Evolutionary conservation across 768 basidiomycete genomes (phyloP), one percentile per base, ranked within the genome.

Genomic region (Ramaria sp.): DNA sequence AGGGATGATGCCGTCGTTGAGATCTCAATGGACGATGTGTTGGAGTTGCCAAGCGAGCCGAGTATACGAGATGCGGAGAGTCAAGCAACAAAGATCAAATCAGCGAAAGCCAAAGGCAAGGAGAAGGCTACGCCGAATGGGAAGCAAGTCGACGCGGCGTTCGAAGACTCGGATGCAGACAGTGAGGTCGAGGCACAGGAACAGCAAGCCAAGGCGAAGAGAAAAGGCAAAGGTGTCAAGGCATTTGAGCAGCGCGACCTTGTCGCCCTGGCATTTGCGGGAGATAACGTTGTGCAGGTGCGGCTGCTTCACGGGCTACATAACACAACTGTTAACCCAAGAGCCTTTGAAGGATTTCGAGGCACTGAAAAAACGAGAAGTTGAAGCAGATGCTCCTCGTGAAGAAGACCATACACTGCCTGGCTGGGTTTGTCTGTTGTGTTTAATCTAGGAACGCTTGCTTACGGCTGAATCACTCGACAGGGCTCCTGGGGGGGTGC

Each of bases 221-320:
- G 68, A 43, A 83, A 77, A 65, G 73, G 66, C 56, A 81, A 75
- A 70, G 52, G 72, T 22, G 67, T 80, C 0, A 79, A 77, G 53
- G 87, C 88, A 0, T 92, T 97, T 71, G 77, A 88, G 67, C 95
- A 98, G 68, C 78, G 90, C 39, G 92, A 98, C 62, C 75, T 98
- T 12, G 93, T 99, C 12, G 89, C 93, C 1, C 82, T 83, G 54
- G 96, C 96, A 0, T 99, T 99, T 72, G 95, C 94, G 1, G 94
- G 92, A 2, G 96, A 99, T 69, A 91, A 98, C 61, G 95, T 98
- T 33, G 83, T 96, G 6, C 83, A 88, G 71, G 91, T 91, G 64
- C 34, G 83, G 65, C 30, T 7, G 0, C 19, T 5, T 1, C 5
- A 45, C 49, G 6, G 12, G 1, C 19, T 27, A 19, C 13, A 10